These are phyloP conservation scores for Berkeleyomyces basicola DNA, from an alignment of 2,329 filamentous ascomycete species.

Conservation along the genomic window DNA sequence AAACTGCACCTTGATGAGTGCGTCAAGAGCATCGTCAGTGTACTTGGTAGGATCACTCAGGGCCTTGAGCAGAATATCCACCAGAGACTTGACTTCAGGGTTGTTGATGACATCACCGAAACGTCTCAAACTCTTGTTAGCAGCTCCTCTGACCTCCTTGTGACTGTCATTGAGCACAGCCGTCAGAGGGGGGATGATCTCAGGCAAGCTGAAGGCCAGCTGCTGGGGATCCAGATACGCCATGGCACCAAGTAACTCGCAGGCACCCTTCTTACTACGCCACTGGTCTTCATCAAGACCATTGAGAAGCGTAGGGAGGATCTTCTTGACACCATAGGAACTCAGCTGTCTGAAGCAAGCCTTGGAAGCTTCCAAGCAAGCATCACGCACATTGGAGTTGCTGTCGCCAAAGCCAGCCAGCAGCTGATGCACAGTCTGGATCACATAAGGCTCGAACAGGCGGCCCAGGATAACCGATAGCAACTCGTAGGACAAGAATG, in stretches of 20 bases:
- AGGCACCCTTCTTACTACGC: conserved; percentile 97
- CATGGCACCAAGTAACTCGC: conserved; percentile 93
- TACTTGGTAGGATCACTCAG: conserved; percentile 95
- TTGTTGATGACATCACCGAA: conserved; percentile 98
- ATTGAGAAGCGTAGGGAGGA: conserved; percentile 77
- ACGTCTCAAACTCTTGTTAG: conserved; percentile 89
- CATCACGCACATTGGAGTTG: conserved; percentile 78
- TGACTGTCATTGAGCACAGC: conserved; percentile 92
- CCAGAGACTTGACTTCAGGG: conserved; percentile 85
- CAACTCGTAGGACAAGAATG: conserved; percentile 79
- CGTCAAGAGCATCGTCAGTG: conserved; percentile 84
- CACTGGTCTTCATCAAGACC: conserved; percentile 91
- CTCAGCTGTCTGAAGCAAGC: conserved; percentile 85
- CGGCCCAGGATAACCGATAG: conserved; percentile 72
- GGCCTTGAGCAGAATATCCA: conserved; percentile 83
- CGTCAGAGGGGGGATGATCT: conserved; percentile 92
- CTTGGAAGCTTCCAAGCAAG: conserved; percentile 83
- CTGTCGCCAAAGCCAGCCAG: conserved; percentile 78
- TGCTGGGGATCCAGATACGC: conserved; percentile 95
- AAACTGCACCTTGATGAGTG: conserved; percentile 95
- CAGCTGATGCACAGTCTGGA: conserved; percentile 84
- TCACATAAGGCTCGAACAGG: conserved; percentile 89
- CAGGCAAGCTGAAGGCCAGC: conserved; percentile 75
- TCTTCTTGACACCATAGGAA: conserved; percentile 89
- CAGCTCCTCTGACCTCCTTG: conserved; percentile 83